A percentile compares a stretch with the other conserved stretches of the same genome.
Evolutionary conservation across 106 monocot species (phyloP).

Genomic region (Narthecium ossifragum): DNA sequence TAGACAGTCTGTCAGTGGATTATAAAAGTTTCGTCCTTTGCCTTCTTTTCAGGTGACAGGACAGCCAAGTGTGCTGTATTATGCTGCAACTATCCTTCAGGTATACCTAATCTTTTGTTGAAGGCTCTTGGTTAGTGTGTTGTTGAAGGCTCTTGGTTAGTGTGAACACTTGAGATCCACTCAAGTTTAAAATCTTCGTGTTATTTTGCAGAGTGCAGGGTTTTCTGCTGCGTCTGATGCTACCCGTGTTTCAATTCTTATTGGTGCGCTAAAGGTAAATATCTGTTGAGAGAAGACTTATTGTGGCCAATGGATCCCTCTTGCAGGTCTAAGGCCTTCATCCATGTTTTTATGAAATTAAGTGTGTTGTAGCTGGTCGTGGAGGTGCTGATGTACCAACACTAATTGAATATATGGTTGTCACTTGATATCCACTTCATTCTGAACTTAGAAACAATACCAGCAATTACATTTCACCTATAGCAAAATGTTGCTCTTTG

Average conservation of each 20-base stretch:
- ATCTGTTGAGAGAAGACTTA: neutral
- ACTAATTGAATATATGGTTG: too few relatives aligned
- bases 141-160: too few relatives aligned
- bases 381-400: too few relatives aligned
- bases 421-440: too few relatives aligned
- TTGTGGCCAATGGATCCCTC: neutral
- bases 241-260: slow-evolving; percentile 81
- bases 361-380: neutral
- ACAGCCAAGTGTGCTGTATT: slow-evolving; percentile 95
- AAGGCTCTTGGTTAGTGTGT: neutral
- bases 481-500: too few relatives aligned
- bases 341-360: too few relatives aligned
- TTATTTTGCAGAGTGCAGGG: slow-evolving; percentile 77
- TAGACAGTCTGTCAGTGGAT: too few relatives aligned
- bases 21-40: too few relatives aligned
- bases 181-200: too few relatives aligned
- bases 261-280: slow-evolving; percentile 78
- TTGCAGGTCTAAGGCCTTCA: neutral
- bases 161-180: too few relatives aligned
- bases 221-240: slow-evolving; percentile 97
- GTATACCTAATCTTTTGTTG: slow-evolving; percentile 21
- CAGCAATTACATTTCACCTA: too few relatives aligned
- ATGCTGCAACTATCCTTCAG: slow-evolving; percentile 96
- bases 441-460: too few relatives aligned
- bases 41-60: slow-evolving; percentile 70